Conservation (phyloP, 2,329 filamentous ascomycete genomes). For the Penicillium decumbens region DNA sequence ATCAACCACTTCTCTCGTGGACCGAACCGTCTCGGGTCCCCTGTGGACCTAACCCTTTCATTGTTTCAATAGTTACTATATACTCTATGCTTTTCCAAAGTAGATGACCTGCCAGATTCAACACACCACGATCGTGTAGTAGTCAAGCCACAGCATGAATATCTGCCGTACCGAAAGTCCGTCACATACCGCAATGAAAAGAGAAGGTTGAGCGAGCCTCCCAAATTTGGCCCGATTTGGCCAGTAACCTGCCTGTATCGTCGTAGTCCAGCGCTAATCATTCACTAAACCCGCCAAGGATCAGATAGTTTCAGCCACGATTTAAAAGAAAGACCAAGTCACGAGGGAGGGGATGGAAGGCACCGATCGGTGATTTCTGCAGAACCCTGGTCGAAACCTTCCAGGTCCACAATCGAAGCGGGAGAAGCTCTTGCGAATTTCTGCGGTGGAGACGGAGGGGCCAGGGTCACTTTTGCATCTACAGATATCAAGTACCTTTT, state of each 20-base stretch:
- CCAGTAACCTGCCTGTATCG: background rate
- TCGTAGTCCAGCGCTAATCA: background rate
- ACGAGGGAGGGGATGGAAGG: slow-evolving; percentile 6
- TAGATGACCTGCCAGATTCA: slow-evolving; percentile 12
- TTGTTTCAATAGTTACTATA: background rate
- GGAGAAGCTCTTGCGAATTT: slow-evolving; percentile 36
- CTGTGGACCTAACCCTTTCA: slow-evolving; percentile 1
- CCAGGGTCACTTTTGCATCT: slow-evolving; percentile 9
- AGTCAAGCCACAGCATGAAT: slow-evolving; percentile 12
- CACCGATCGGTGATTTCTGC: slow-evolving; percentile 20
- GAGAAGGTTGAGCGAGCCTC: slow-evolving; percentile 23
- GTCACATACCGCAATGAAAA: slow-evolving; percentile 11
- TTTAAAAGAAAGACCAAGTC: slow-evolving; percentile 1
- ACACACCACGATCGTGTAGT: slow-evolving; percentile 13
- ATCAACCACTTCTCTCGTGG: slow-evolving; percentile 8
- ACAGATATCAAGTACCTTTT: background rate
- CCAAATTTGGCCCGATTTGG: background rate
- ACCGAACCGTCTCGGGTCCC: slow-evolving; percentile 17
- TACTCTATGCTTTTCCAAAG: background rate
- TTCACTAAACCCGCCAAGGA: slow-evolving; percentile 1
- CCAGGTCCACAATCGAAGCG: slow-evolving; percentile 37
- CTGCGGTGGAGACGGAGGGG: slow-evolving; percentile 31
- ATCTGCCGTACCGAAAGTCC: slow-evolving; percentile 1
- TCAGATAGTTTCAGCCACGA: slow-evolving; percentile 8
- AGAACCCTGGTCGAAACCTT: slow-evolving; percentile 27